Evolutionary conservation across 768 basidiomycete genomes (phyloP).

Genomic region (Chalciporus pseudorubinellus): DNA sequence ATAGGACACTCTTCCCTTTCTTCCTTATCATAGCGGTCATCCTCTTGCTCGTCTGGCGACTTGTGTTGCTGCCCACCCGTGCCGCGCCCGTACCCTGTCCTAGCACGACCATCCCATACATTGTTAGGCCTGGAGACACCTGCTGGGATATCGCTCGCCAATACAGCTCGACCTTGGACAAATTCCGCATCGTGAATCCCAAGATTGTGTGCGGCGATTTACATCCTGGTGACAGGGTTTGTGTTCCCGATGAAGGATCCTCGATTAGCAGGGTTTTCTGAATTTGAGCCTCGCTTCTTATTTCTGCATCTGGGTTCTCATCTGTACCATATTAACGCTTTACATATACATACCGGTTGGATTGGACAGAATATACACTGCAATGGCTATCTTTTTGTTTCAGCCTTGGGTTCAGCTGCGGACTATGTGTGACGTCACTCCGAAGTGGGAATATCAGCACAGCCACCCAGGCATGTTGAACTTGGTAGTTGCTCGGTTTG

Average conservation of each 20-base stretch:
- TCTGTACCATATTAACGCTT: constrained; percentile 19
- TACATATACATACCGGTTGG: constrained; percentile 6
- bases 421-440: constrained; percentile 20
- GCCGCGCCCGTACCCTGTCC: constrained; percentile 27
- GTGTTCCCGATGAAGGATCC: constrained; percentile 46
- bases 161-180: constrained; percentile 49
- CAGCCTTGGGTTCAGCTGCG: background rate
- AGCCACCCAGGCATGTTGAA: constrained; percentile 28
- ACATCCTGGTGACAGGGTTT: constrained; percentile 60
- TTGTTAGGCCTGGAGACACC: constrained; percentile 56
- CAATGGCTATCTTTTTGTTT: background rate
- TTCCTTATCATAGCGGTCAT: constrained; percentile 65
- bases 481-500: too few species aligned
- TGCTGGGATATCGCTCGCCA: constrained; percentile 62
- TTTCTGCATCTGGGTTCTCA: background rate
- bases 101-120: constrained; percentile 41
- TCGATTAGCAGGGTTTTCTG: constrained; percentile 32
- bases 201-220: constrained; percentile 54
- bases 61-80: constrained; percentile 41
- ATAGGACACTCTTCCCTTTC: constrained; percentile 67
- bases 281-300: background rate
- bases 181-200: constrained; percentile 50
- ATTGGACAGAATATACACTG: background rate
- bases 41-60: constrained; percentile 63
- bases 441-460: constrained; percentile 9